phyloP scores from a whole-genome alignment of 2,329 filamentous ascomycete genomes.

The Thelonectria blattea region DNA sequence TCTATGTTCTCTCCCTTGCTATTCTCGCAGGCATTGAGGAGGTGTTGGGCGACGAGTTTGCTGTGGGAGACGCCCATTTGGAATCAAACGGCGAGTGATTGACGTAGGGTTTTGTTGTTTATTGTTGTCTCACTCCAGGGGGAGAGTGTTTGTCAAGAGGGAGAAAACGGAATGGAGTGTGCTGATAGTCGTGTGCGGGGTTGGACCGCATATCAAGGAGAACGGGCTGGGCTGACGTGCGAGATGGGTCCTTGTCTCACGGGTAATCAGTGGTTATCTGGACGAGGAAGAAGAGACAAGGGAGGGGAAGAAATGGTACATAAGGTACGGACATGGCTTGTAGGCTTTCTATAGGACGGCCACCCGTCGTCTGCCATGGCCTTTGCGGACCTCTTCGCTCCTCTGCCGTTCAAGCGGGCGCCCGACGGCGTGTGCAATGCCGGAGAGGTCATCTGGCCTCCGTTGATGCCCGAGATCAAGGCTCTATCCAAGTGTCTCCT shows the following conservation, averaged over 20 bases:
- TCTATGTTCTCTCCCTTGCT: neutral
- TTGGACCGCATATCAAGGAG: neutral
- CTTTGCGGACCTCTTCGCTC: neutral
- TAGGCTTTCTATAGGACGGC: too few species aligned
- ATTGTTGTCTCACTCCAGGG: neutral
- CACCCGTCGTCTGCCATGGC: neutral
- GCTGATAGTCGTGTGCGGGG: neutral
- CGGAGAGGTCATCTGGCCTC: neutral
- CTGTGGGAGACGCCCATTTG: neutral
- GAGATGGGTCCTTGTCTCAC: neutral
- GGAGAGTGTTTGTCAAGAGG: neutral
- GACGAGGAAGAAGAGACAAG: neutral
- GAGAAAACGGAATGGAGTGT: neutral
- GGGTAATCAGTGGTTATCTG: neutral
- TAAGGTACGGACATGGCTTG: too few species aligned
- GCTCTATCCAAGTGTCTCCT: neutral
- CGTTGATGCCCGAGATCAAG: neutral
- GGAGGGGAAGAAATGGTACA: neutral
- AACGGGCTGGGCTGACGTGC: too few species aligned
- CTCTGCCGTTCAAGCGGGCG: neutral
- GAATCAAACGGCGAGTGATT: neutral
- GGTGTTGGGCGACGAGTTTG: neutral
- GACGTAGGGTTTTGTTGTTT: too few species aligned
- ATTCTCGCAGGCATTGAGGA: neutral
- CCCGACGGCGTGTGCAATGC: neutral